Evolutionary conservation across 139 green algal species (phyloP), one percentile per base, ranked within the genome.

Genomic region (Chlorella sp.): DNA sequence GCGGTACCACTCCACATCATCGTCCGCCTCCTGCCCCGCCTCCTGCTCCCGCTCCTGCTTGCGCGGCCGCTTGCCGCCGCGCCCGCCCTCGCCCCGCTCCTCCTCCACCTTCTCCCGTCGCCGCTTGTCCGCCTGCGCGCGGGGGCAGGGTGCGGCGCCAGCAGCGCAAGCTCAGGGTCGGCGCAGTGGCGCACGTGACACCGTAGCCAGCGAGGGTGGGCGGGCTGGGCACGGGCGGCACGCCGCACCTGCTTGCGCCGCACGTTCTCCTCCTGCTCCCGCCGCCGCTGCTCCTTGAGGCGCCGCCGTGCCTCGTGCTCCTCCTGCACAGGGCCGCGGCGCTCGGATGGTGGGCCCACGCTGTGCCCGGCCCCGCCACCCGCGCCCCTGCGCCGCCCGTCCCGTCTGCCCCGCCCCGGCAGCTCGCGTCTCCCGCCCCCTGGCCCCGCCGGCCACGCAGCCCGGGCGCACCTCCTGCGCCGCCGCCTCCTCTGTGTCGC

Each of bases 251-350:
- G 63, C 76, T 94, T 93, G 31, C 80, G 73, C 43, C 67, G 58
- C 40, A 94, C 87, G 75, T 95, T 94, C 31, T 81, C 87, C 55
- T 91, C 89, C 86, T 87, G 74, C 67, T n/a, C n/a, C n/a, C n/a
- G n/a, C n/a, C n/a, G 8, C 29, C 5, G 29, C 5, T 43, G 21
- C n/a, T 42, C 17, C 33, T 45, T 9, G 11, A 53, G 27, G 5
- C 31, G 11, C 40, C 59, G 55, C 7, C 33, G 5, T 58, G 7
- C 31, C 29, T 61, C 11, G 27, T 36, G 56, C 40, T n/a, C 56
- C 38, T 56, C 58, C 38, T 69, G 19, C 19, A 12, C 60, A 67
- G 27, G 36, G 17, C 55, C 50, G n/a, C n/a, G n/a, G n/a, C n/a
- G n/a, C n/a, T n/a, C n/a, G n/a, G n/a, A n/a, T n/a, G n/a, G n/a